Evolutionary conservation across 169 alveolate genomes (phyloP).

Genomic region (Plasmodium cynomolgi): DNA sequence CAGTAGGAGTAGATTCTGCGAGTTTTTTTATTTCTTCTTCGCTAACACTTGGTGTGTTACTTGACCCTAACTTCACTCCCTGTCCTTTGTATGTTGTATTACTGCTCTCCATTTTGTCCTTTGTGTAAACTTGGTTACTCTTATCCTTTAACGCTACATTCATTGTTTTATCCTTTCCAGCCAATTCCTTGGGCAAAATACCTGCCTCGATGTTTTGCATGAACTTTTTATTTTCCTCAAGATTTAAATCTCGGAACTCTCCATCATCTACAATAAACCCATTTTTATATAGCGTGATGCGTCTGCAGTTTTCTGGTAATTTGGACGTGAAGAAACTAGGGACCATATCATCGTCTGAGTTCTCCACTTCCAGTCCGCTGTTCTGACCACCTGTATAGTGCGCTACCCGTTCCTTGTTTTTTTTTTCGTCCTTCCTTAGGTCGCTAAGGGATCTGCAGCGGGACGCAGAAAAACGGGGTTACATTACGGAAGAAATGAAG

Average conservation of each 20-base stretch:
- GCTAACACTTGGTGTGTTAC: background rate
- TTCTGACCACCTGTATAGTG: constrained; percentile 72
- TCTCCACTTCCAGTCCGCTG: constrained; percentile 65
- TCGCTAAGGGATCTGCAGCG: constrained; percentile 49
- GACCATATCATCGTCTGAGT: constrained; percentile 47
- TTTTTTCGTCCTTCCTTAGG: constrained; percentile 59
- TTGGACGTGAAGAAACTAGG: constrained; percentile 17
- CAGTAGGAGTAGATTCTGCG: constrained; percentile 3
- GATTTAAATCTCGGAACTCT: constrained; percentile 90
- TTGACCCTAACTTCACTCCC: constrained; percentile 50
- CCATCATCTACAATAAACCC: constrained; percentile 95
- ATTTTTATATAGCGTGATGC: constrained; percentile 85
- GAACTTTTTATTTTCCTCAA: constrained; percentile 91
- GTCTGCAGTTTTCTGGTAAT: constrained; percentile 60
- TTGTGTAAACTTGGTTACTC: constrained; percentile 73
- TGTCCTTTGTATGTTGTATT: constrained; percentile 34
- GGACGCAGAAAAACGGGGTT: background rate
- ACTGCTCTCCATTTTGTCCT: constrained; percentile 29
- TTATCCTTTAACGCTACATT: constrained; percentile 79
- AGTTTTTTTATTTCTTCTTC: constrained; percentile 65
- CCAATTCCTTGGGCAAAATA: constrained; percentile 93
- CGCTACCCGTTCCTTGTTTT: constrained; percentile 51
- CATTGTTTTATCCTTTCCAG: constrained; percentile 78
- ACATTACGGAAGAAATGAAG: background rate
- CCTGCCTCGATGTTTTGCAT: constrained; percentile 93